phyloP scores from a whole-genome alignment of 176 grass and related monocot species.

The Calamus simplicifolius region DNA sequence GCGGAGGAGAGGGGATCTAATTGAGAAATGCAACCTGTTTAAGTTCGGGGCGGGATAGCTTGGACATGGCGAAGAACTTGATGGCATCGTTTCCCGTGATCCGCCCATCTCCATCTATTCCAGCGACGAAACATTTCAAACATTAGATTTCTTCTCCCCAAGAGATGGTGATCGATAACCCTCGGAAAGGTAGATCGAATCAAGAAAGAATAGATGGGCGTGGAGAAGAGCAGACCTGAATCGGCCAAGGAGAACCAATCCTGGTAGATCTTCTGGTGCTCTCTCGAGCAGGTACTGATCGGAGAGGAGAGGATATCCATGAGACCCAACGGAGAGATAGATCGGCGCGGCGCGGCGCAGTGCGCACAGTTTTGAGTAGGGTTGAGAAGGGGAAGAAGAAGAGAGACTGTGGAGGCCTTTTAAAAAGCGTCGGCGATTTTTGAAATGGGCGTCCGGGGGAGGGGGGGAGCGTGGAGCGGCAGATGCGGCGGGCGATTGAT shows the following conservation, averaged over 20 bases:
- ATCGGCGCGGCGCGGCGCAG: background rate
- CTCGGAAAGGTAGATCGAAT: background rate
- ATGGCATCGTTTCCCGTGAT: slow-evolving; percentile 92
- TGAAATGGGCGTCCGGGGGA: too few species aligned
- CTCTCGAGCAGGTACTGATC: slow-evolving; percentile 29
- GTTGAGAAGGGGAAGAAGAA: too few species aligned
- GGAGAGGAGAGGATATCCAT: slow-evolving; percentile 35
- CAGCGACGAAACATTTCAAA: background rate
- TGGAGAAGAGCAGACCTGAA: slow-evolving; percentile 20
- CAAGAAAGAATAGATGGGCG: too few species aligned
- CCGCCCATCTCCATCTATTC: slow-evolving; percentile 71
- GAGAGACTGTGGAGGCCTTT: too few species aligned
- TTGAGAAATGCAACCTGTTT: slow-evolving; percentile 44
- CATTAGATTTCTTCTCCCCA: background rate
- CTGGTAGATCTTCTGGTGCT: slow-evolving; percentile 45
- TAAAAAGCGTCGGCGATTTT: too few species aligned
- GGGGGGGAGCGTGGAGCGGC: too few species aligned
- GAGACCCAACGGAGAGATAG: background rate
- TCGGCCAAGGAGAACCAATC: slow-evolving; percentile 56
- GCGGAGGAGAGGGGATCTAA: too few species aligned
- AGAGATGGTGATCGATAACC: background rate
- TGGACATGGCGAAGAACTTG: slow-evolving; percentile 85
- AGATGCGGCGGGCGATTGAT: too few species aligned
- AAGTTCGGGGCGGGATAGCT: slow-evolving; percentile 63
- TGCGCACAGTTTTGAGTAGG: too few species aligned